These are phyloP conservation scores for Lumnitzera racemosa DNA, from an alignment of 345 rosid genomes.

Conservation along the genomic window DNA sequence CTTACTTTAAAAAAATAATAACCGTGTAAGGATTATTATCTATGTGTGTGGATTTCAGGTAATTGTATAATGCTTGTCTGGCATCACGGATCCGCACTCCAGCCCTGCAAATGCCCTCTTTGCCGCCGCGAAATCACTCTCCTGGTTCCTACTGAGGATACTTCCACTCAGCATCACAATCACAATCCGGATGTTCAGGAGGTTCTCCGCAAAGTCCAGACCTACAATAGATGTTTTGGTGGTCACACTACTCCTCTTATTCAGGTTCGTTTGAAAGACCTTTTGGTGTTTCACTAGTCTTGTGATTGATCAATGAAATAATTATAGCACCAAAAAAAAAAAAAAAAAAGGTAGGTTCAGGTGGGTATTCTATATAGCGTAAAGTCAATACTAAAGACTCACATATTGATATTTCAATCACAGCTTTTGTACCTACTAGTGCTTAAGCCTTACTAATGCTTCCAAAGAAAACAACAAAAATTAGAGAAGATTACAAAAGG, in stretches of 20 bases:
- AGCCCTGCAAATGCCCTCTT: conserved; percentile 78
- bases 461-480: no score
- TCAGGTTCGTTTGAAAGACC: conserved; percentile 37
- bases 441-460: background rate
- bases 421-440: no score
- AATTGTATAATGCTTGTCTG: conserved; percentile 83
- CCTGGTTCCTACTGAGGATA: conserved; percentile 62
- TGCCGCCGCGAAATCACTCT: conserved; percentile 84
- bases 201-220: conserved; percentile 45
- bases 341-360: no score
- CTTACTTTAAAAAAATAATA: no score
- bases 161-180: conserved; percentile 37
- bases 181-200: conserved; percentile 33
- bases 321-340: no score
- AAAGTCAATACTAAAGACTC: background rate
- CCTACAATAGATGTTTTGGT: conserved; percentile 70
- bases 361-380: no score
- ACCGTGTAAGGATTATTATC: no score
- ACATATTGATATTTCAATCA: background rate
- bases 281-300: background rate
- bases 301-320: no score
- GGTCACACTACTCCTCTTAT: conserved; percentile 37
- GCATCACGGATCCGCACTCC: conserved; percentile 64
- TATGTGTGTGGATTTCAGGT: conserved; percentile 22
- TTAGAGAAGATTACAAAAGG: no score